phyloP scores from a whole-genome alignment of 2,329 filamentous ascomycete species.

The Trichoderma polysporum region DNA sequence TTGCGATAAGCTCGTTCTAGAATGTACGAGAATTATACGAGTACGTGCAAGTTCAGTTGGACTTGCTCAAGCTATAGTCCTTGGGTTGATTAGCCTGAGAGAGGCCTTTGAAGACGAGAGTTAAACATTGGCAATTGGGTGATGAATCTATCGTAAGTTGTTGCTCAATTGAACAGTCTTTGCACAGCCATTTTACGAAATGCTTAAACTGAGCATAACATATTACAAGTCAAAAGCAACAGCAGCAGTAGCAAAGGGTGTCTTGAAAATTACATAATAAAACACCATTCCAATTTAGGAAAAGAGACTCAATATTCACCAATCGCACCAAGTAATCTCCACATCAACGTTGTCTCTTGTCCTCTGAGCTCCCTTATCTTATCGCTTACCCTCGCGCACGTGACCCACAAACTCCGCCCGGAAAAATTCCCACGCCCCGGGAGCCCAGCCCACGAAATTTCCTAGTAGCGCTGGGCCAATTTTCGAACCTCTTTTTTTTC shows the following conservation, averaged over 20 bases:
- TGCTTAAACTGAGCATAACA: background rate
- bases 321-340: background rate
- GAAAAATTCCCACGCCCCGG: slow-evolving; percentile 23
- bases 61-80: background rate
- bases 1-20: slow-evolving; percentile 15
- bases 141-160: background rate
- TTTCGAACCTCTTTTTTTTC: background rate
- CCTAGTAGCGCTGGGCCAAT: background rate
- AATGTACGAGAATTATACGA: background rate
- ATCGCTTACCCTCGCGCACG: slow-evolving; percentile 31
- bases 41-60: background rate
- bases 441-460: slow-evolving; percentile 15
- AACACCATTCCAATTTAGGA: background rate
- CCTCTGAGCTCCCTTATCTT: background rate
- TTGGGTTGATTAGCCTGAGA: background rate
- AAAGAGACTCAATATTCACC: background rate
- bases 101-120: background rate
- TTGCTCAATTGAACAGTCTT: background rate
- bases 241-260: background rate
- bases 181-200: background rate
- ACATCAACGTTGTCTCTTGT: background rate
- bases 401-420: slow-evolving; percentile 31
- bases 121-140: background rate
- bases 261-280: background rate
- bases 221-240: background rate